Conservation (phyloP, 1,284 basidiomycete species). For the Austroboletus novae-zelandiae region DNA sequence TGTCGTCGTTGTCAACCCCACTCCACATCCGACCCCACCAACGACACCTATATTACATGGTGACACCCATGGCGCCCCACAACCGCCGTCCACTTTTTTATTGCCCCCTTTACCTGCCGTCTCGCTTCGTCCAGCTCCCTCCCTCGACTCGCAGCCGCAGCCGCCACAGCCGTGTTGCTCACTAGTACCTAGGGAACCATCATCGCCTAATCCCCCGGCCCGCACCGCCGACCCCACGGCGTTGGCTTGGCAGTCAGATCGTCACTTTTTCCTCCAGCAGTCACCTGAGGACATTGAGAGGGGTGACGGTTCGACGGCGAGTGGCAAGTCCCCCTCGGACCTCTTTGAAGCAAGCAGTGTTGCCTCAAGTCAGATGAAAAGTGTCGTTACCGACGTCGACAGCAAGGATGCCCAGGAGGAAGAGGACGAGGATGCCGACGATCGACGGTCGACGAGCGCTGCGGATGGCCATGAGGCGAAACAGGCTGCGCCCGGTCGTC, state of each 20-base stretch:
- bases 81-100: constrained; percentile 29
- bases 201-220: constrained; percentile 7
- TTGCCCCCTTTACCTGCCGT: constrained; percentile 29
- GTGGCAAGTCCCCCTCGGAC: constrained; percentile 32
- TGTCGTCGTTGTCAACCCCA: constrained; percentile 55
- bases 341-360: constrained; percentile 35
- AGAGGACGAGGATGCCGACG: constrained; percentile 16
- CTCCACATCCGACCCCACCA: constrained; percentile 56
- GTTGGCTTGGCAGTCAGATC: constrained; percentile 29
- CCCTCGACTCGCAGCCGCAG: constrained; percentile 1
- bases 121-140: constrained; percentile 12
- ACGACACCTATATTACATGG: constrained; percentile 41
- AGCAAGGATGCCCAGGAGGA: constrained; percentile 16
- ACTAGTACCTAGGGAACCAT: constrained; percentile 1
- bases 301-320: constrained; percentile 28
- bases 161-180: constrained; percentile 3
- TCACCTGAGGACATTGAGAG: constrained; percentile 41
- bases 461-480: constrained; percentile 8
- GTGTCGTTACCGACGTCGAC: constrained; percentile 19
- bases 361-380: constrained; percentile 40
- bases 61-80: constrained; percentile 14
- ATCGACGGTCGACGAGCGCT: constrained; percentile 23
- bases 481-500: constrained; percentile 8
- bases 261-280: constrained; percentile 44
- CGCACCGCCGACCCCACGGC: constrained; percentile 24